Evolutionary conservation across 2,329 filamentous ascomycete genomes (phyloP).

Genomic region (Fusarium transvaalense): DNA sequence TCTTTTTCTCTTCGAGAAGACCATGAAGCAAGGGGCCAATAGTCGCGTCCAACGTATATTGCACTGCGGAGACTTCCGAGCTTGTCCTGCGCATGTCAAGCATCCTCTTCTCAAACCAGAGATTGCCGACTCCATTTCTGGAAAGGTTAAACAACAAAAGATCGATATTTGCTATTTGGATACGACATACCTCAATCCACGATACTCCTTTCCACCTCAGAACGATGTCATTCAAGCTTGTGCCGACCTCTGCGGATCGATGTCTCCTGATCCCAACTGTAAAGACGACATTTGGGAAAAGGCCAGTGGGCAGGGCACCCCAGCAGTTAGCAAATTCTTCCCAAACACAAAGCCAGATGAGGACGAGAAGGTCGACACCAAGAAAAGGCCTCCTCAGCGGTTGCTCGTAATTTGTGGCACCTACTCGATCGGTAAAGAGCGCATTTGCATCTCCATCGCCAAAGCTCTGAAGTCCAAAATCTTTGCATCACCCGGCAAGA

Average conservation of each 20-base stretch:
- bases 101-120: slow-evolving; percentile 87
- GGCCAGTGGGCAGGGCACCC: slow-evolving; percentile 57
- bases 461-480: slow-evolving; percentile 88
- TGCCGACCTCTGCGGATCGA: slow-evolving; percentile 84
- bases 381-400: slow-evolving; percentile 61
- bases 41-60: slow-evolving; percentile 80
- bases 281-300: slow-evolving; percentile 63
- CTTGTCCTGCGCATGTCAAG: slow-evolving; percentile 84
- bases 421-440: slow-evolving; percentile 98
- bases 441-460: slow-evolving; percentile 93
- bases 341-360: slow-evolving; percentile 52
- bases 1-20: slow-evolving; percentile 91
- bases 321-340: slow-evolving; percentile 67
- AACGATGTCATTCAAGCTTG: slow-evolving; percentile 88
- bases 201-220: slow-evolving; percentile 93
- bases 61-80: slow-evolving; percentile 96
- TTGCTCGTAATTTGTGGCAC: slow-evolving; percentile 94
- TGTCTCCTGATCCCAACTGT: slow-evolving; percentile 73
- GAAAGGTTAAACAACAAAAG: slow-evolving; percentile 81
- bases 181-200: slow-evolving; percentile 95
- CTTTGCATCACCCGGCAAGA: slow-evolving; percentile 85
- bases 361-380: slow-evolving; percentile 48
- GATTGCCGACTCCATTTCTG: slow-evolving; percentile 75
- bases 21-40: slow-evolving; percentile 69
- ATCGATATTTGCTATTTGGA: slow-evolving; percentile 98